phyloP scores from a whole-genome alignment of 139 green algal species.

The Trebouxia sp. region DNA sequence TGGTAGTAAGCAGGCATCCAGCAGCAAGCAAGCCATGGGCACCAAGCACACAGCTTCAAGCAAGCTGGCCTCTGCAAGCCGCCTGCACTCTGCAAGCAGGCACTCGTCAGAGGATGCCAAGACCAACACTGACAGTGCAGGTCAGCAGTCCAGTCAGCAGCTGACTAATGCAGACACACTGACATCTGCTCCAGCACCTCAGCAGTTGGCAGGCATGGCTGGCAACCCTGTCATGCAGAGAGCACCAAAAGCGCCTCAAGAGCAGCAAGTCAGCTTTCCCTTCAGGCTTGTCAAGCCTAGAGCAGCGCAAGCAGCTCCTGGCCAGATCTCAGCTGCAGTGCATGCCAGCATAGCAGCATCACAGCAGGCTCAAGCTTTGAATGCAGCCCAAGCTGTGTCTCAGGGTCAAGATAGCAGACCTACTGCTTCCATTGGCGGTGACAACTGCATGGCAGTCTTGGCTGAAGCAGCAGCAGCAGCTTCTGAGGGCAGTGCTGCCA shows the following conservation, averaged over 20 bases:
- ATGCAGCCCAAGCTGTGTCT: too few species aligned
- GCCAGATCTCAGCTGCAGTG: neutral
- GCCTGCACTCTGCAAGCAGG: too few species aligned
- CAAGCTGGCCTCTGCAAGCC: neutral
- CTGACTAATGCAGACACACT: neutral
- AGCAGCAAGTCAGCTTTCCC: conserved; percentile 3
- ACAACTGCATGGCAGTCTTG: conserved; percentile 4
- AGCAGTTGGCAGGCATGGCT: neutral
- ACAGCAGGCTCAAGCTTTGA: neutral
- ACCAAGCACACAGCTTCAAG: neutral
- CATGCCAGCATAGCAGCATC: neutral
- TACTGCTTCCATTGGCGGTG: neutral
- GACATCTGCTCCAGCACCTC: neutral
- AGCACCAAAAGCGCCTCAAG: neutral
- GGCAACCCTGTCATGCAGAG: neutral
- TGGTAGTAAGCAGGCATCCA: neutral
- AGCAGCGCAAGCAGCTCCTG: neutral
- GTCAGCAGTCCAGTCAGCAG: neutral
- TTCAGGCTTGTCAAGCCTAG: conserved; percentile 11
- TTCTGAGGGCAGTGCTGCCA: conserved; percentile 9
- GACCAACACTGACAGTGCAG: neutral
- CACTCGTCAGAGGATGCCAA: conserved; percentile 1
- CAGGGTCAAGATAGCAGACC: neutral
- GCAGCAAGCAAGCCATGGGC: neutral
- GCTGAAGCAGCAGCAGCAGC: conserved; percentile 14